Percentiles rank a stretch among this genome's conserved stretches.
These are phyloP conservation scores for Chaetomium sp. DNA, from an alignment of 2,329 filamentous ascomycete genomes.

Conservation along the genomic window DNA sequence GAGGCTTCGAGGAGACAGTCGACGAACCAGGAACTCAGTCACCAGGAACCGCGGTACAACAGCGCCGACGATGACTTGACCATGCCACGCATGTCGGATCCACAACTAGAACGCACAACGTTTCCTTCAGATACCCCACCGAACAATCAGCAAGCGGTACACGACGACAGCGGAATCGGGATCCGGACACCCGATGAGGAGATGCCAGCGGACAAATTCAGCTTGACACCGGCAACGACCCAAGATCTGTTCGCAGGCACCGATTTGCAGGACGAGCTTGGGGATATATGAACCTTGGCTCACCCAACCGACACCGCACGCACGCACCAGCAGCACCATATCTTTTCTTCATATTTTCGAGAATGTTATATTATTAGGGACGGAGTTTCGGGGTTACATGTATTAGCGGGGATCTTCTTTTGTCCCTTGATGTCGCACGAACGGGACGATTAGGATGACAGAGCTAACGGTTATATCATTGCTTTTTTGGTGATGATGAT, in stretches of 20 bases:
- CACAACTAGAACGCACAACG: conserved; percentile 44
- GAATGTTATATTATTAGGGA: conserved; percentile 22
- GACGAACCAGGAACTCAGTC: conserved; percentile 32
- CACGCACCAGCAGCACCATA: too few relatives aligned
- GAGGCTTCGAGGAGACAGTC: conserved; percentile 30
- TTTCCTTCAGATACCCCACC: conserved; percentile 40
- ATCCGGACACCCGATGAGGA: conserved; percentile 63
- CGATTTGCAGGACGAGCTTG: conserved; percentile 22
- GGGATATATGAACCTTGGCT: conserved; percentile 8
- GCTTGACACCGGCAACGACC: conserved; percentile 25
- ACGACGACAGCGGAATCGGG: conserved; percentile 71
- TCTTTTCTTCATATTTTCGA: background rate
- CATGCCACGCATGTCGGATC: conserved; percentile 39
- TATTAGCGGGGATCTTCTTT: conserved; percentile 3
- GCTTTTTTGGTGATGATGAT: conserved; percentile 5
- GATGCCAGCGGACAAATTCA: conserved; percentile 54
- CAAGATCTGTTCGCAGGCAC: conserved; percentile 26
- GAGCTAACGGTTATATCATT: conserved; percentile 7
- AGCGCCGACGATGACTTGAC: conserved; percentile 41
- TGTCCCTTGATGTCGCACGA: conserved; percentile 6
- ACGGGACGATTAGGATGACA: conserved; percentile 18
- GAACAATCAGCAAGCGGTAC: conserved; percentile 36
- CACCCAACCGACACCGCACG: too few relatives aligned
- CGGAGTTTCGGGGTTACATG: conserved; percentile 18
- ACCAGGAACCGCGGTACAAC: conserved; percentile 36